Base-by-base conservation (phyloP, 306 rosid genomes). In the Quercus glauca region DNA sequence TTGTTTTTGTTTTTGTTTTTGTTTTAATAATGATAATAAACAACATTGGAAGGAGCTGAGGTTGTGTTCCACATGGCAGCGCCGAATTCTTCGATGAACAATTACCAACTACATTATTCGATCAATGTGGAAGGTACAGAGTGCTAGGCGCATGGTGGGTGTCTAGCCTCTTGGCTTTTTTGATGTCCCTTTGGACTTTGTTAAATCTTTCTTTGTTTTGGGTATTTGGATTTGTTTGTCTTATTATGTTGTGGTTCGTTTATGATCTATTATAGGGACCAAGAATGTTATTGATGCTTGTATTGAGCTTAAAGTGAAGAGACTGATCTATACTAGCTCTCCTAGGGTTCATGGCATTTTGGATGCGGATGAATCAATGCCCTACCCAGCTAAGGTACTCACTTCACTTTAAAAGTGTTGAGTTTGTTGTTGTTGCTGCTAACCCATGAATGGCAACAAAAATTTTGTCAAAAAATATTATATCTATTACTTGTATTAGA, bases 1-100 rank as follows among this genome's bases (percentile, higher is more conserved):
- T 7, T 69, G 3, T 29, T 29, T 10, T 19, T 69, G 59, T 26
- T 8, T 49, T 52, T 57, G 82, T 28, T 29, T 29, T 3, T 29
- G 35, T 31, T 31, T 31, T 31, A 31, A 31, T 31, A 4, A 31
- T 31, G 35, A 31, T 31, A 31, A 55, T 23, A 1, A 86, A 75
- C 84, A 95, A 98, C 92, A 18, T 89, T 85, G 51, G 87, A 90
- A 78, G 99, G 97, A 55, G 97, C 80, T 51, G 98, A 95, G 82
- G 94, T 78, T 73, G 99, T 93, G 76, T 95, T 93, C 77, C 99
- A 95, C 75, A 91, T 91, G 99, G 99, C 98, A 71, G 99, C 99
- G 71, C 99, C 98, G 0, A 88, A 93, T 57, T 93, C 99, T 6
- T 93, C 97, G 26, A 90, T 95, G 73, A 95, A 95, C 82, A 88